Conservation (phyloP, 768 basidiomycete species). For the Chiua virens region DNA sequence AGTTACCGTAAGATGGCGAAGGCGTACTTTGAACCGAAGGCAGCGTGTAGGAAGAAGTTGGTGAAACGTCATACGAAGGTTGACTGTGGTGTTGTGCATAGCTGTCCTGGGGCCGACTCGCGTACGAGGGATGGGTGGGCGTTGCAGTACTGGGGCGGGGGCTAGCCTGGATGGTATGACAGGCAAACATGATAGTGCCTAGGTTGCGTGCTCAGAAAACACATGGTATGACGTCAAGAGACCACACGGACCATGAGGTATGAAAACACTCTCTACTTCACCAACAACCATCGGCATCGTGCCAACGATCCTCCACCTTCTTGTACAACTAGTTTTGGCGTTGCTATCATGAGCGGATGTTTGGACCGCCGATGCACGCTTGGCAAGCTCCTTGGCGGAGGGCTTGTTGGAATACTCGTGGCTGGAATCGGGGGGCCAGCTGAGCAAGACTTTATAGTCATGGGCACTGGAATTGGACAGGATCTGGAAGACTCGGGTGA, state of each 20-base stretch:
- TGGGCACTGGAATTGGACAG: slow-evolving; percentile 52
- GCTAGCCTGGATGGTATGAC: slow-evolving; percentile 34
- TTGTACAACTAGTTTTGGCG: slow-evolving; percentile 85
- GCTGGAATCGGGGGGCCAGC: slow-evolving; percentile 70
- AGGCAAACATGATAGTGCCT: slow-evolving; percentile 42
- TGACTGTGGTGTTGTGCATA: slow-evolving; percentile 26
- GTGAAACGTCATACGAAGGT: slow-evolving; percentile 29
- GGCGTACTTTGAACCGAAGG: slow-evolving; percentile 29
- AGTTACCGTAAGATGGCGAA: slow-evolving; percentile 28
- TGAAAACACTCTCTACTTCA: slow-evolving; percentile 84
- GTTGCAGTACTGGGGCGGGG: slow-evolving; percentile 20
- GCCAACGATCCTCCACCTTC: slow-evolving; percentile 76
- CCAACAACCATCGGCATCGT: slow-evolving; percentile 57
- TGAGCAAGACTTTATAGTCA: slow-evolving; percentile 59
- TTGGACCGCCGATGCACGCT: slow-evolving; percentile 67
- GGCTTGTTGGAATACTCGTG: slow-evolving; percentile 40
- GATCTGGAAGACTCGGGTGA: slow-evolving; percentile 77
- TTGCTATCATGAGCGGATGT: slow-evolving; percentile 52
- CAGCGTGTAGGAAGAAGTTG: slow-evolving; percentile 27
- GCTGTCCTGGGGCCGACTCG: slow-evolving; percentile 25
- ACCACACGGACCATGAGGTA: slow-evolving; percentile 73
- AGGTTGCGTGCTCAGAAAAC: slow-evolving; percentile 18
- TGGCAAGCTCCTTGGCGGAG: slow-evolving; percentile 47
- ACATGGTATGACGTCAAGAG: slow-evolving; percentile 37
- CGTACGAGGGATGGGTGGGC: slow-evolving; percentile 26